Evolutionary conservation across 2,329 filamentous ascomycete genomes (phyloP).

Genomic region (Colletotrichum incanum): DNA sequence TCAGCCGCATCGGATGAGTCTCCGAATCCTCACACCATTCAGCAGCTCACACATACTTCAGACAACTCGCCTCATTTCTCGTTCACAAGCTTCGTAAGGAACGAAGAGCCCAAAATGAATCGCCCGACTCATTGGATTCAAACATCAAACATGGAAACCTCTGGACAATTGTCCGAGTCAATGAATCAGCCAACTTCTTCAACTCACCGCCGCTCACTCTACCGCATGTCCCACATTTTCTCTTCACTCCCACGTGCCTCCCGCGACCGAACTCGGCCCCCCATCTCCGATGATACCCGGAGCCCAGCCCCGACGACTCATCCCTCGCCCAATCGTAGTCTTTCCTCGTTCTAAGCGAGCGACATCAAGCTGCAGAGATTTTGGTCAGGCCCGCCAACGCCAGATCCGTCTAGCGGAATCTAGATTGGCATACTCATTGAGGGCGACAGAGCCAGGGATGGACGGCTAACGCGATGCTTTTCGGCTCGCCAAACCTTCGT

Average conservation of each 20-base stretch:
- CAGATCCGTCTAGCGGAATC: slow-evolving; percentile 12
- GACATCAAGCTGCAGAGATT: slow-evolving; percentile 6
- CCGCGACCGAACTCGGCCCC: slow-evolving; percentile 2
- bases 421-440: neutral
- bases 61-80: neutral
- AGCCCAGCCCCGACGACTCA: slow-evolving; percentile 3
- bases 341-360: neutral
- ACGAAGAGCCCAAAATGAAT: neutral
- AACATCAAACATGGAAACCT: no score
- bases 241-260: neutral
- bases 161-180: neutral
- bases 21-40: slow-evolving; percentile 3
- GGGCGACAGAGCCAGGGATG: neutral
- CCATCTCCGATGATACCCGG: slow-evolving; percentile 19
- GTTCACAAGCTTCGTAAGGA: neutral
- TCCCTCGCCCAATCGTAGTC: slow-evolving; percentile 7
- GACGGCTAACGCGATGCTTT: neutral
- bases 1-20: slow-evolving; percentile 16
- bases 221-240: neutral
- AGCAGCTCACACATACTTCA: slow-evolving; percentile 1
- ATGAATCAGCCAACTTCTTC: neutral
- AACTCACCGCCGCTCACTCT: neutral
- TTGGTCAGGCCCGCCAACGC: neutral
- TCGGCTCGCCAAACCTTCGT: neutral
- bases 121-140: neutral